Evolutionary conservation across 129 eudicot genomes (phyloP), one percentile per base, ranked within the genome.

Genomic region (Sambucus nigra): DNA sequence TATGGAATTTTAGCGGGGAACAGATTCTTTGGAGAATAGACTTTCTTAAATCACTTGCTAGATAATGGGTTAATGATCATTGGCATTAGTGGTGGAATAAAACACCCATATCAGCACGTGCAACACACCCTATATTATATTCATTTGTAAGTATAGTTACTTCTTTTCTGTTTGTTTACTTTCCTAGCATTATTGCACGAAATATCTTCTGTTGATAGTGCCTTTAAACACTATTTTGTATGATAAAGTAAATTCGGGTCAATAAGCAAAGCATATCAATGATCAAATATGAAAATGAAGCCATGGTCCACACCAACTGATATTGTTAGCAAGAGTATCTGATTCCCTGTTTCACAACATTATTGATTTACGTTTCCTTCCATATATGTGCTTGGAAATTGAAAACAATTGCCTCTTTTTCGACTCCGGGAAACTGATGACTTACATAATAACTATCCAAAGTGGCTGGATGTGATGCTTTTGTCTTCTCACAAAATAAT

Each of bases 11-110:
- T 54, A 19, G 59, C 19, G 59, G 59, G 59, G 25, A 29, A 31
- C 58, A 18, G 20, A 25, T 28, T 6, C 20, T 39, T 14, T 56
- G 61, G 61, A 38, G 7, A 44, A 56, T n/a, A 20, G 49, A 56
- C 47, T 39, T 22, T 4, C 31, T 35, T 13, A 56, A 55, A 35
- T 28, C 11, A 5, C 25, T 24, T 28, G 46, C 59, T 54, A 19
- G 45, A 54, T 54, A 16, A 21, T 55, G 60, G 47, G 31, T 18
- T 33, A 21, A n/a, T 21, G 48, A 22, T 3, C 47, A 11, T 5
- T 35, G 28, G 49, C n/a, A 35, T 11, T 35, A 39, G 15, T 56
- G 28, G 47, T 24, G 26, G 20, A 38, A 20, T 2, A 55, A 55
- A 19, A 33, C 22, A 40, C 2, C 14, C 14, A 8, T 13, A 41